Evolutionary conservation across 2,329 filamentous ascomycete genomes (phyloP).

Genomic region (Curvularia hawaiiensis): DNA sequence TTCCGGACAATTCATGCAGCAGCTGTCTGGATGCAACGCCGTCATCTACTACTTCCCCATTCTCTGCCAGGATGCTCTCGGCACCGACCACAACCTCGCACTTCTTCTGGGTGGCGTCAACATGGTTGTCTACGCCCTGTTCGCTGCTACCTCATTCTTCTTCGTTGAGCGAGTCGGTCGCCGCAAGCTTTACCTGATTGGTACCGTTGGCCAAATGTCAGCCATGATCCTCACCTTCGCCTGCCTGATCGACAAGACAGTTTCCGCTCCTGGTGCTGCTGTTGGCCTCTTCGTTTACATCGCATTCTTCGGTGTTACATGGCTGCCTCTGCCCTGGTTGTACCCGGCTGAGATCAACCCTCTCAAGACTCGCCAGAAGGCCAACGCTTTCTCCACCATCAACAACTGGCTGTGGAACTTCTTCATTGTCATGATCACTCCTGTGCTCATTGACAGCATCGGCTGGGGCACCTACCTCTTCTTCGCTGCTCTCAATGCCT

Average conservation of each 20-base stretch:
- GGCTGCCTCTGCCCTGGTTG: constrained; percentile 67
- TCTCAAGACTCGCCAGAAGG: constrained; percentile 61
- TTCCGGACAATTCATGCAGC: constrained; percentile 67
- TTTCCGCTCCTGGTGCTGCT: constrained; percentile 54
- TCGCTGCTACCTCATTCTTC: constrained; percentile 66
- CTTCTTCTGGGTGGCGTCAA: constrained; percentile 57
- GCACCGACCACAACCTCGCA: constrained; percentile 50
- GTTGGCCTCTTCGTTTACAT: constrained; percentile 73
- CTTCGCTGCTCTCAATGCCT: constrained; percentile 59
- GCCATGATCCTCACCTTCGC: constrained; percentile 51
- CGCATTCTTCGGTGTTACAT: constrained; percentile 69
- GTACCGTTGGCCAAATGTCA: constrained; percentile 58
- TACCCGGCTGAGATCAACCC: constrained; percentile 60
- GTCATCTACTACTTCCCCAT: constrained; percentile 54
- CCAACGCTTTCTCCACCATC: constrained; percentile 60
- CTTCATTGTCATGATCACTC: constrained; percentile 52
- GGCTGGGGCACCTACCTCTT: constrained; percentile 52
- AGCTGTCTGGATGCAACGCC: constrained; percentile 50
- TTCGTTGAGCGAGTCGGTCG: constrained; percentile 66
- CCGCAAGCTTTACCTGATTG: constrained; percentile 51
- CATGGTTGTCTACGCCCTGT: constrained; percentile 61
- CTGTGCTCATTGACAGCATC: constrained; percentile 46
- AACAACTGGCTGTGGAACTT: constrained; percentile 62
- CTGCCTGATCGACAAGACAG: constrained; percentile 45
- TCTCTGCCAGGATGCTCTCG: constrained; percentile 58